Conservation (phyloP, 768 basidiomycete genomes). For the Bullera alba region DNA sequence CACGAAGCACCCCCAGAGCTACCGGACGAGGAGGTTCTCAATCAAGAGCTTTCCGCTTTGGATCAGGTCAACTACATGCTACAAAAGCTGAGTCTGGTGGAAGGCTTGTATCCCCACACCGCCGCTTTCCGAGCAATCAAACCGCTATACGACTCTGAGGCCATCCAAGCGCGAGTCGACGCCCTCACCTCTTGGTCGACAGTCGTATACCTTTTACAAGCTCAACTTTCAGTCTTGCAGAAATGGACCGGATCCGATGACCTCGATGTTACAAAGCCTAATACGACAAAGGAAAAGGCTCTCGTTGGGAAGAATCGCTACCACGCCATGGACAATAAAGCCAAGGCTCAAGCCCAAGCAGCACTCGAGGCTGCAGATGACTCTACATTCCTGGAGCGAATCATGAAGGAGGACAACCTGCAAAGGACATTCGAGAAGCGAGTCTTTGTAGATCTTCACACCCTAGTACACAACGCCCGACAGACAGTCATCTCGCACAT, state of each 20-base stretch:
- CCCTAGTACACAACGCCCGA: conserved; percentile 76
- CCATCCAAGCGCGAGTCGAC: conserved; percentile 76
- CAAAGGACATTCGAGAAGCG: conserved; percentile 83
- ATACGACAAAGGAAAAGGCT: conserved; percentile 56
- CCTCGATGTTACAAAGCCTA: conserved; percentile 76
- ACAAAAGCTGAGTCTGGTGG: conserved; percentile 68
- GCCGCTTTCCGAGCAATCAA: conserved; percentile 75
- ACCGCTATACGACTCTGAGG: conserved; percentile 57
- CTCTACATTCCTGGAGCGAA: conserved; percentile 82
- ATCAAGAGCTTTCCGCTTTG: conserved; percentile 33
- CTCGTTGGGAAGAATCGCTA: conserved; percentile 34
- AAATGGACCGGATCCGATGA: conserved; percentile 92
- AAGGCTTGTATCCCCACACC: conserved; percentile 77
- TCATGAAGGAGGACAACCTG: conserved; percentile 93
- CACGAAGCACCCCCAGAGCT: conserved; percentile 38
- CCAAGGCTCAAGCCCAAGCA: conserved; percentile 9
- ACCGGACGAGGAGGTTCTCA: conserved; percentile 37
- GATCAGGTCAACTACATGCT: conserved; percentile 52
- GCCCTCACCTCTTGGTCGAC: conserved; percentile 87
- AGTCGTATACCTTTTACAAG: conserved; percentile 74
- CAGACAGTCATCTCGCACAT: conserved; percentile 77
- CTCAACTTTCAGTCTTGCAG: conserved; percentile 70
- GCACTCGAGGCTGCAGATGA: conserved; percentile 52
- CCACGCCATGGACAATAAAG: conserved; percentile 34
- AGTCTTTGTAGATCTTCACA: conserved; percentile 64